Evolutionary conservation across 495 filamentous ascomycete genomes (phyloP), one percentile per base, ranked within the genome.

Genomic region (Annulohypoxylon bovei): DNA sequence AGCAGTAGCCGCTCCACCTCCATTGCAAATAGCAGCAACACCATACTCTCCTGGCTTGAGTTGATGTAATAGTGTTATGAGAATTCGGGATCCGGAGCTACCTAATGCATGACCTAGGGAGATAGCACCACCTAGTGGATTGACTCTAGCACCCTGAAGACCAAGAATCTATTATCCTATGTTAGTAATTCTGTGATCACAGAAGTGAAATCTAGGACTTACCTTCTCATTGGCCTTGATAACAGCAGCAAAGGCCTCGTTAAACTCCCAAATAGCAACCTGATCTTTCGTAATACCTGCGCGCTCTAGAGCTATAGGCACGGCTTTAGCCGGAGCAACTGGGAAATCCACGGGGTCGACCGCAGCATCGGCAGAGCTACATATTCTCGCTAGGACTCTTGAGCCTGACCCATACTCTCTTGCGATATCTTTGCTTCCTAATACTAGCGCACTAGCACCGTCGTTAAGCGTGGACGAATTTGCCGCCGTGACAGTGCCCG

Each of bases 281-380:
- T 99, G 90, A 23, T 95, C 89, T 80, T 92, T 91, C 50, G 87
- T 91, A 67, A 99, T 93, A 6, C 95, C 94, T 1, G 95, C 95
- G 57, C 93, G 87, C 75, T 91, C 87, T 46, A 99, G 81, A n/a
- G 93, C 94, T 72, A 96, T 89, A 2, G 94, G 93, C 1, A 99
- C 94, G 0, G 94, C 95, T 76, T 95, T 92, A 25, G 95, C 89
- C 0, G 95, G 95, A 6, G 95, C 95, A 20, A 97, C 84, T 20
- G 95, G 95, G 83, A 99, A 99, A 81, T 99, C 95, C 35, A 98
- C 91, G 0, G 95, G 94, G 71, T 95, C 93, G 33, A 96, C 86
- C 7, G 95, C 94, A 8, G 95, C 95, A 82, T 99, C 95, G 18
- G 95, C 94, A 68, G 89, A 90, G 32, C 91, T 85, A 58, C 94